These are phyloP conservation scores for Mycena albidolilacea DNA, from an alignment of 768 basidiomycete genomes.

Conservation along the genomic window DNA sequence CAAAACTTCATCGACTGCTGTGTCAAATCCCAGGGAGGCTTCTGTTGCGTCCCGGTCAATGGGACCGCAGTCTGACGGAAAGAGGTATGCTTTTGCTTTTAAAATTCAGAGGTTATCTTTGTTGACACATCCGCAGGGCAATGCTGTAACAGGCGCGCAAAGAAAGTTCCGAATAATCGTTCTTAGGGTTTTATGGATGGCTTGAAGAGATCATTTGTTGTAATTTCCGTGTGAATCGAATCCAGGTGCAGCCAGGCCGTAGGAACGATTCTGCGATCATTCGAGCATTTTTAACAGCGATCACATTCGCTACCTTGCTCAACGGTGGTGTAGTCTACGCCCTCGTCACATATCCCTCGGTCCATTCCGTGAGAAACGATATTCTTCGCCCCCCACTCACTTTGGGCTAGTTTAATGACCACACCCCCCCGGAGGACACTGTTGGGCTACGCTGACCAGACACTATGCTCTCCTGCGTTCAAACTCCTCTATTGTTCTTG, in stretches of 20 bases:
- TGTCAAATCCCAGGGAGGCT: too few species aligned
- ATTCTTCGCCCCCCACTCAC: background rate
- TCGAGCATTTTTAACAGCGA: conserved; percentile 75
- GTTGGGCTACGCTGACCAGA: conserved; percentile 13
- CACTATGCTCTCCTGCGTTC: conserved; percentile 65
- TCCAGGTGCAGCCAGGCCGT: conserved; percentile 54
- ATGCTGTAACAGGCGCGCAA: too few species aligned
- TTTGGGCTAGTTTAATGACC: background rate
- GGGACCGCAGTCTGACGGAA: too few species aligned
- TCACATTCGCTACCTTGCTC: conserved; percentile 70
- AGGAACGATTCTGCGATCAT: conserved; percentile 92
- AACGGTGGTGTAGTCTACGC: conserved; percentile 65
- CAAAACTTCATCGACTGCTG: too few species aligned
- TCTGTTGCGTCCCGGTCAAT: too few species aligned
- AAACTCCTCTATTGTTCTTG: conserved; percentile 81
- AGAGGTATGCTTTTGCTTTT: too few species aligned
- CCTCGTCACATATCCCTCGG: background rate
- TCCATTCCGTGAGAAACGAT: background rate
- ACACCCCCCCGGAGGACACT: background rate
- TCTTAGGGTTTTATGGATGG: too few species aligned
- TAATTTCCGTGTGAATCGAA: too few species aligned
- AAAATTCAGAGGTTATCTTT: too few species aligned
- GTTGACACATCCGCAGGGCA: too few species aligned
- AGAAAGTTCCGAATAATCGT: too few species aligned
- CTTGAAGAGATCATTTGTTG: too few species aligned